Conservation (phyloP, 495 filamentous ascomycete genomes). For the Ramalina peruviana region DNA sequence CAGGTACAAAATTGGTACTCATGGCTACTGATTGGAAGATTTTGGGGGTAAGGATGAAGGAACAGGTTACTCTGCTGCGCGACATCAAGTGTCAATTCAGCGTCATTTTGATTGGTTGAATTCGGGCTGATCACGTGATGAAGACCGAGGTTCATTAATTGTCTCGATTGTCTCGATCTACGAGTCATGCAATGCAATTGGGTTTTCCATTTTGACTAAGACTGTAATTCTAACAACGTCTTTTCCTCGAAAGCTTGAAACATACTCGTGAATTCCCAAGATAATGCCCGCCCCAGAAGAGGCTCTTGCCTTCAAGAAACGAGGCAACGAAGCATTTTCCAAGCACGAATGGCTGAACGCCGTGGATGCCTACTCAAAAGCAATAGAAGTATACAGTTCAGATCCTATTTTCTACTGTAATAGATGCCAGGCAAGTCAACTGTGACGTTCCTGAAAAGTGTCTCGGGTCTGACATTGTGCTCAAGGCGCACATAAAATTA, state of each 20-base stretch:
- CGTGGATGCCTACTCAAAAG: conserved; percentile 74
- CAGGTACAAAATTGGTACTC: conserved; percentile 15
- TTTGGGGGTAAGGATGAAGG: no score
- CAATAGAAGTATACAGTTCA: conserved; percentile 72
- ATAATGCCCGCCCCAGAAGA: conserved; percentile 41
- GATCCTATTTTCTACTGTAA: conserved; percentile 89
- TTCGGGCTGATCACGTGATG: no score
- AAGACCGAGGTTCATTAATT: no score
- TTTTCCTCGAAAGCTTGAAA: neutral
- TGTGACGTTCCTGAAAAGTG: neutral
- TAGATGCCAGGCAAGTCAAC: conserved; percentile 60
- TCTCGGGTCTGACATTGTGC: neutral
- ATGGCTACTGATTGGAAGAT: neutral
- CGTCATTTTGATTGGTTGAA: no score
- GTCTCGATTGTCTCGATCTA: no score
- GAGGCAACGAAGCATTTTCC: conserved; percentile 88
- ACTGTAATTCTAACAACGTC: neutral
- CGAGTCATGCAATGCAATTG: no score
- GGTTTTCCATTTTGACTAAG: conserved; percentile 3
- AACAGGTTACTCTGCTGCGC: no score
- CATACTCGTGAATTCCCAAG: no score
- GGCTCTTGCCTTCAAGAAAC: conserved; percentile 72
- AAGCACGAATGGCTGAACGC: conserved; percentile 77
- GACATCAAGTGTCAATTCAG: no score
- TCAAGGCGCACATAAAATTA: conserved; percentile 81